A percentile compares a stretch with the other conserved stretches of the same genome.
These are phyloP conservation scores for Apodospora peruviana DNA, from an alignment of 495 filamentous ascomycete genomes.

Conservation along the genomic window DNA sequence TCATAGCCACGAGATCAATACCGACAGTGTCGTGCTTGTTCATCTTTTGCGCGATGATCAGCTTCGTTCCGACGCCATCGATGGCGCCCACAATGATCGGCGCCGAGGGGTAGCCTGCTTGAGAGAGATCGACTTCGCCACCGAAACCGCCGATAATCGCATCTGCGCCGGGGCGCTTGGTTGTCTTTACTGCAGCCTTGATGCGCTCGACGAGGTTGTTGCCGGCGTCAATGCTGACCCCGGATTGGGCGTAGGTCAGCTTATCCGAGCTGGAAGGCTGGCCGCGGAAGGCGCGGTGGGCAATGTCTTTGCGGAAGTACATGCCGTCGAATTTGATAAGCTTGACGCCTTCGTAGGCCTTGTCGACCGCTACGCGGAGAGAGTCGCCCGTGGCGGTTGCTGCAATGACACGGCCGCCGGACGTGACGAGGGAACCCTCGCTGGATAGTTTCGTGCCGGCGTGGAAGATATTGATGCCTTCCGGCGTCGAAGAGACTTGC, in stretches of 20 bases:
- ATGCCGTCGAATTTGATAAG: conserved; percentile 82
- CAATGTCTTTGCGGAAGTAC: conserved; percentile 93
- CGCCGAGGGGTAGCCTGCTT: conserved; percentile 65
- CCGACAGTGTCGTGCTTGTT: conserved; percentile 88
- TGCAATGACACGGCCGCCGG: conserved; percentile 89
- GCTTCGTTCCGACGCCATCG: conserved; percentile 94
- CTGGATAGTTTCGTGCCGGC: conserved; percentile 68
- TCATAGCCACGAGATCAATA: conserved; percentile 97
- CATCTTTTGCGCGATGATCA: conserved; percentile 86
- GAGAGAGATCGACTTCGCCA: conserved; percentile 74
- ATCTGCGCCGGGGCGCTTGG: conserved; percentile 75
- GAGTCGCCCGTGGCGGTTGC: conserved; percentile 69
- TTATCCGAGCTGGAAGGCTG: conserved; percentile 35
- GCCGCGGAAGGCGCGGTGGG: conserved; percentile 58
- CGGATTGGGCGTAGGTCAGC: conserved; percentile 88
- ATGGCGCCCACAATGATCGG: conserved; percentile 85
- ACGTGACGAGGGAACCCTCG: conserved; percentile 59
- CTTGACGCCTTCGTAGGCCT: conserved; percentile 75
- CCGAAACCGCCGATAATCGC: conserved; percentile 94
- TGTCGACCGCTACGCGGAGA: conserved; percentile 73
- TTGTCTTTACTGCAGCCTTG: conserved; percentile 75
- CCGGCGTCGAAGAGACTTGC: conserved; percentile 34
- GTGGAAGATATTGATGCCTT: conserved; percentile 76
- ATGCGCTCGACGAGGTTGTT: conserved; percentile 87
- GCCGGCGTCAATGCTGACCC: conserved; percentile 87